A percentile compares a stretch with the other conserved stretches of the same genome.
phyloP scores from a whole-genome alignment of 768 basidiomycete species.

The Strobilomyces dryophilus region DNA sequence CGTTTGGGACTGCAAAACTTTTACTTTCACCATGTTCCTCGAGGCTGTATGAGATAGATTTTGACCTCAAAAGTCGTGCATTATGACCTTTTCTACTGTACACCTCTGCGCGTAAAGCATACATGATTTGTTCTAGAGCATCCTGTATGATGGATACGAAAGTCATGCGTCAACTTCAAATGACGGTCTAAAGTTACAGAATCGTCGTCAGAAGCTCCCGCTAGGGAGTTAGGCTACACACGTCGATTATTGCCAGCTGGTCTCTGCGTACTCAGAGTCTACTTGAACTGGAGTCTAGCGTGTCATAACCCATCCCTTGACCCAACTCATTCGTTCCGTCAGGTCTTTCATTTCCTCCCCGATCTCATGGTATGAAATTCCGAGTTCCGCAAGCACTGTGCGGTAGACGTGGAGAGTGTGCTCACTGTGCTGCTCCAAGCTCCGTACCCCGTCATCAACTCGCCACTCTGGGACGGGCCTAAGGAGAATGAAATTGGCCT shows the following conservation, averaged over 20 bases:
- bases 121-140: slow-evolving; percentile 4
- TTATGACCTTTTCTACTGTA: slow-evolving; percentile 27
- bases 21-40: background rate
- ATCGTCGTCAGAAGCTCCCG: background rate
- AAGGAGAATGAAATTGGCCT: slow-evolving; percentile 51
- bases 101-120: background rate
- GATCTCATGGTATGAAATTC: slow-evolving; percentile 43
- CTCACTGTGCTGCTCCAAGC: slow-evolving; percentile 45
- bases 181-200: background rate
- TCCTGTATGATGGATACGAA: background rate
- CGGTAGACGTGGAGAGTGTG: slow-evolving; percentile 38
- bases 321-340: slow-evolving; percentile 20
- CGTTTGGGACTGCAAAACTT: slow-evolving; percentile 21
- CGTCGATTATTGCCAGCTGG: background rate
- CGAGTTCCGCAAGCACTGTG: slow-evolving; percentile 37
- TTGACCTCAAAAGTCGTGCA: slow-evolving; percentile 23
- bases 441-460: slow-evolving; percentile 60
- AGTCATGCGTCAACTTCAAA: background rate
- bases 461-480: slow-evolving; percentile 56
- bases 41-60: slow-evolving; percentile 9
- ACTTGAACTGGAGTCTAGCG: background rate
- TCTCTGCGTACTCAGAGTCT: slow-evolving; percentile 3
- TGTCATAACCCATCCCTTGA: slow-evolving; percentile 13
- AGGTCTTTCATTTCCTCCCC: slow-evolving; percentile 43
- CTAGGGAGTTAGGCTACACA: background rate